Evolutionary conservation across 495 filamentous ascomycete species (phyloP), one percentile per base, ranked within the genome.

Genomic region (Bacidia gigantensis): DNA sequence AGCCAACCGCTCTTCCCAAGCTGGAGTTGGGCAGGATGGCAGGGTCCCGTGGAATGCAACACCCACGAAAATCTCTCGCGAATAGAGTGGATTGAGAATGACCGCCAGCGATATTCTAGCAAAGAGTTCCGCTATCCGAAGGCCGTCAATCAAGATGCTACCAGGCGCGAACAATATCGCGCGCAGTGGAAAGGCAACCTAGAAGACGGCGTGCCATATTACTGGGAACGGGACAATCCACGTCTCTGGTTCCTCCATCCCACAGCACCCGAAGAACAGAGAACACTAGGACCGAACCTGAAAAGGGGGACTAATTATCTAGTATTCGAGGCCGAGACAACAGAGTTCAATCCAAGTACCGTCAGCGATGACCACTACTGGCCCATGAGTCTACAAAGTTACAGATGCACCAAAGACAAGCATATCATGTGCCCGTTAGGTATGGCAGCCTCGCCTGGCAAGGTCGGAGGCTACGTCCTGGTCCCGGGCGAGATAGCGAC

Each of bases 11-110:
- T 52, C 23, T 59, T 56, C 39, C 57, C 53, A 0, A 59, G 43
- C 45, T 59, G 57, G 57, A 53, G 43, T 12, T 59, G 57, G 57
- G 57, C 57, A 2, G 57, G 57, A 23, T 59, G 57, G 57, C 49
- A 55, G 21, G 56, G 56, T 2, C n/a, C 48, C 45, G 48, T 49
- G 17, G 12, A 18, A 0, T 58, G 56, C 35, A 58, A 55, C 29
- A 43, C 2, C 22, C 3, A 24, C 0, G 56, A 58, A 24, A 58
- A 51, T 20, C 52, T 58, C 18, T 58, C 56, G 0, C 26, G 56
- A 29, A 55, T 58, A 22, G 10, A 55, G 7, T 58, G 56, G 56
- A 25, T 55, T 12, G 56, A 49, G 18, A 25, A 12, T 5, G 52
- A 55, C 21, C 52, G 47, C 0, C 51, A 3, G 17, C 39, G 5